Conservation (phyloP, 345 rosid genomes). For the Sonneratia caseolaris region DNA sequence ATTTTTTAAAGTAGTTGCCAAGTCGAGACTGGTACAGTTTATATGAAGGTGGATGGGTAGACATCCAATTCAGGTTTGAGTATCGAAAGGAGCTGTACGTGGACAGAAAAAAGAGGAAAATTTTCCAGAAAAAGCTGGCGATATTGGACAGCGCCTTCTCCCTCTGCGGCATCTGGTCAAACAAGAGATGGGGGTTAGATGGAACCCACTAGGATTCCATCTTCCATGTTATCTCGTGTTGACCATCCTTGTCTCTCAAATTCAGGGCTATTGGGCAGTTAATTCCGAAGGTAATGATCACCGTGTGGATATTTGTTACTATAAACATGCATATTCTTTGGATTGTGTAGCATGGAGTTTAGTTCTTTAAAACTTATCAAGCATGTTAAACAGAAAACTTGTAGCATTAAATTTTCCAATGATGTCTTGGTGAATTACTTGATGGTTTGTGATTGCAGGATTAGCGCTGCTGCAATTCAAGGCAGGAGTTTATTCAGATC, state of each 20-base stretch:
- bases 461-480: constrained; percentile 57
- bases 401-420: no score
- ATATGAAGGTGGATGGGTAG: constrained; percentile 3
- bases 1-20: not conserved
- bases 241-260: constrained; percentile 27
- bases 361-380: no score
- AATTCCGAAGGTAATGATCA: constrained; percentile 45
- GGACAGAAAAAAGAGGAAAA: constrained; percentile 1
- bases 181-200: constrained; percentile 65
- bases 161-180: constrained; percentile 28
- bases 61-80: not conserved
- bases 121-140: constrained; percentile 47
- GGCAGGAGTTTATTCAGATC: constrained; percentile 51
- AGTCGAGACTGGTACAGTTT: constrained; percentile 3
- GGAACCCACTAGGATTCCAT: constrained; percentile 57
- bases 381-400: no score
- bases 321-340: no score
- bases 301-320: not conserved
- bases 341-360: no score
- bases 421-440: not conserved
- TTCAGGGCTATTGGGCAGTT: constrained; percentile 40
- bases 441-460: constrained; percentile 34
- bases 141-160: constrained; percentile 38
- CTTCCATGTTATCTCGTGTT: constrained; percentile 39
- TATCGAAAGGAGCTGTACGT: not conserved